These are phyloP conservation scores for Flagelloscypha sp. DNA, from an alignment of 768 basidiomycete genomes.

Conservation along the genomic window DNA sequence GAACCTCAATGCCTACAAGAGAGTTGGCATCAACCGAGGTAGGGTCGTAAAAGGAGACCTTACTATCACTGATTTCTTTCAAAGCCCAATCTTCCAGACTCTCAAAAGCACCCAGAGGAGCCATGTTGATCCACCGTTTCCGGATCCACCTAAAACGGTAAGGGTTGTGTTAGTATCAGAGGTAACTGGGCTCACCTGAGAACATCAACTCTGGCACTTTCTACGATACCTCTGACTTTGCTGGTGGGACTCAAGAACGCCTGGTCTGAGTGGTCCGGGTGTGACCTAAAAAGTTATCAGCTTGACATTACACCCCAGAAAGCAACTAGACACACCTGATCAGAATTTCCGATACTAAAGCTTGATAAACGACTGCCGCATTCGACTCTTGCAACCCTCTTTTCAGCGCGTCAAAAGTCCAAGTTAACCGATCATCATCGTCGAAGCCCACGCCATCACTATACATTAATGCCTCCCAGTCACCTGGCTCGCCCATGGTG, in stretches of 20 bases:
- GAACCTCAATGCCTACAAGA: constrained; percentile 66
- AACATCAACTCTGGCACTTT: constrained; percentile 47
- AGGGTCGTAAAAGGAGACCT: constrained; percentile 19
- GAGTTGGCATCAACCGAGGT: background rate
- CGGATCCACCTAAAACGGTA: no score
- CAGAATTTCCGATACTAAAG: constrained; percentile 15
- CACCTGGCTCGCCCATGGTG: no score
- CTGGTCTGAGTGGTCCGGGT: no score
- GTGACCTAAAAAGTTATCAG: no score
- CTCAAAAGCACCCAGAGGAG: constrained; percentile 75
- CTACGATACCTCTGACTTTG: no score
- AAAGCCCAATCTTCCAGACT: constrained; percentile 79
- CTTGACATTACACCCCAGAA: no score
- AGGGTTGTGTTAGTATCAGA: no score
- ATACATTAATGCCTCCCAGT: constrained; percentile 72
- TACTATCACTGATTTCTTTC: constrained; percentile 80
- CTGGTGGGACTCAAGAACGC: no score
- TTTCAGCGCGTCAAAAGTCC: constrained; percentile 59
- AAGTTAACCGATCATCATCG: constrained; percentile 70
- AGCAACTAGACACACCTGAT: constrained; percentile 51
- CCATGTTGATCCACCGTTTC: constrained; percentile 67
- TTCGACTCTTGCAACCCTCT: constrained; percentile 56
- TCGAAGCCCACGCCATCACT: constrained; percentile 67
- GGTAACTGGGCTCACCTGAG: no score
- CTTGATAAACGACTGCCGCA: constrained; percentile 74